Conservation (phyloP, 2,329 filamentous ascomycete genomes). For the Hirsutella rhossiliensis region DNA sequence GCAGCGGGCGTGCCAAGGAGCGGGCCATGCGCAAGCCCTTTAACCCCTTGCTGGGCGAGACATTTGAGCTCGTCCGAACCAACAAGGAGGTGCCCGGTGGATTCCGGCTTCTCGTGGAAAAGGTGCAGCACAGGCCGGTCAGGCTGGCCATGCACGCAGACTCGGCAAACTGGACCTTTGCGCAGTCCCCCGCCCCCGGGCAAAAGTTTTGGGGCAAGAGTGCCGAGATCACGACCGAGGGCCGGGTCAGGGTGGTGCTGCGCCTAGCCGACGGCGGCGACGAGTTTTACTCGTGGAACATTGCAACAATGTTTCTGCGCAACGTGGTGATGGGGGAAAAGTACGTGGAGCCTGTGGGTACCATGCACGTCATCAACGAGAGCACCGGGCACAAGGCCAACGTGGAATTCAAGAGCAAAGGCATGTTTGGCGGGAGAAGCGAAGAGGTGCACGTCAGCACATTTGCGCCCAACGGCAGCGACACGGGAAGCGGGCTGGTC, state of each 20-base stretch:
- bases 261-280: slow-evolving; percentile 52
- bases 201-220: slow-evolving; percentile 99
- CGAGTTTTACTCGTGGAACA: slow-evolving; percentile 79
- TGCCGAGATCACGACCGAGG: slow-evolving; percentile 86
- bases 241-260: slow-evolving; percentile 67
- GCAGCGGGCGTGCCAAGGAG: slow-evolving; percentile 72
- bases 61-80: slow-evolving; percentile 80
- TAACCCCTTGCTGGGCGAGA: slow-evolving; percentile 93
- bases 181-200: slow-evolving; percentile 75
- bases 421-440: slow-evolving; percentile 91
- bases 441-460: slow-evolving; percentile 78
- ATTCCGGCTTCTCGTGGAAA: slow-evolving; percentile 88
- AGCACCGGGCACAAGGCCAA: slow-evolving; percentile 69
- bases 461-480: slow-evolving; percentile 52
- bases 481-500: slow-evolving; percentile 53
- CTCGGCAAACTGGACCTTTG: slow-evolving; percentile 69
- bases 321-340: slow-evolving; percentile 98
- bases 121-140: slow-evolving; percentile 86
- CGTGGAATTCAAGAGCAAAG: slow-evolving; percentile 87
- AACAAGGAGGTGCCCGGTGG: slow-evolving; percentile 61
- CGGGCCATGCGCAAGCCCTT: slow-evolving; percentile 92
- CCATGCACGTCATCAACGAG: slow-evolving; percentile 78
- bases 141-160: slow-evolving; percentile 91
- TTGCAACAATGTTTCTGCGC: slow-evolving; percentile 80
- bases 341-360: slow-evolving; percentile 89